Evolutionary conservation across 2,329 filamentous ascomycete species (phyloP).

Genomic region (Monilinia fructicola): DNA sequence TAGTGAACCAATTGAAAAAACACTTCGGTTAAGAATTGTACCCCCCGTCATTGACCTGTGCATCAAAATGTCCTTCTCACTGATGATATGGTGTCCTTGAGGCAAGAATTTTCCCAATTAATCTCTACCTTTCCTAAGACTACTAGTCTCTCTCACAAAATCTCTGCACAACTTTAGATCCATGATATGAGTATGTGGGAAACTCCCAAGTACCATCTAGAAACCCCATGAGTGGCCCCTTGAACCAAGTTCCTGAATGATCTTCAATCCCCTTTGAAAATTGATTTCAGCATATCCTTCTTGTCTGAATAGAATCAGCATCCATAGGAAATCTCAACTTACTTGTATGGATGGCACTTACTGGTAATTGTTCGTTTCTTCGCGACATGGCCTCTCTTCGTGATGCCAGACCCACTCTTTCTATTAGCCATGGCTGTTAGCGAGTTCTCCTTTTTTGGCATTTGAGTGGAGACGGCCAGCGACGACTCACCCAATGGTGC

Average conservation of each 20-base stretch:
- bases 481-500: not conserved
- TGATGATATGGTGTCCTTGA: not conserved
- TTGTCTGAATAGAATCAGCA: not conserved
- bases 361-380: not conserved
- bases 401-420: slow-evolving; percentile 4
- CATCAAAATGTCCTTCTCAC: not conserved
- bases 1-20: not conserved
- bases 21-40: not conserved
- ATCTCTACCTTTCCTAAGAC: not conserved
- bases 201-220: not conserved
- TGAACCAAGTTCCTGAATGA: not conserved
- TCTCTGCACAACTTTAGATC: not conserved
- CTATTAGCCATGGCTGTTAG: not conserved
- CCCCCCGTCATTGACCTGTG: not conserved
- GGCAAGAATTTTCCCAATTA: not conserved
- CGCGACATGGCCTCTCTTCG: not conserved
- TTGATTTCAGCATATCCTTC: not conserved
- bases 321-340: not conserved
- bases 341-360: not conserved
- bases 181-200: not conserved
- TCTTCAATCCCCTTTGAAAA: not conserved
- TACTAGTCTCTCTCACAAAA: not conserved
- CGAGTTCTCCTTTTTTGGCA: slow-evolving; percentile 2
- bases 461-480: not conserved
- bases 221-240: not conserved